phyloP scores from a whole-genome alignment of 305 asterid species.

The Ajuga reptans region DNA sequence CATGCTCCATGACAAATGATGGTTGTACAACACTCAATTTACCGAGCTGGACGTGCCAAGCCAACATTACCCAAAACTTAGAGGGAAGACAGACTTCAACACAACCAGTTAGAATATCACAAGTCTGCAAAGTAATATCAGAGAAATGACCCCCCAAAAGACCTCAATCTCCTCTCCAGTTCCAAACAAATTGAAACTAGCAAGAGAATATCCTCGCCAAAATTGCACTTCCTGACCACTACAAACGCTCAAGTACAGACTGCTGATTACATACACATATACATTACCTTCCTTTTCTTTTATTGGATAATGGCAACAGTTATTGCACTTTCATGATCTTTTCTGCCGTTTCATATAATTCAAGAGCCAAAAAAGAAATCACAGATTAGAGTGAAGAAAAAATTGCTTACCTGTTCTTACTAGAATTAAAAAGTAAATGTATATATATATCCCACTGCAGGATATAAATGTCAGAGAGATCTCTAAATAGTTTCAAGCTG shows the following conservation, averaged over 20 bases:
- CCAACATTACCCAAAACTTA: conserved; percentile 12
- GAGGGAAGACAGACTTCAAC: not conserved
- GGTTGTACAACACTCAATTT: conserved; percentile 4
- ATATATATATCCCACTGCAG: not conserved
- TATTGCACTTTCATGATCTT: not conserved
- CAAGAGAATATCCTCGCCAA: not conserved
- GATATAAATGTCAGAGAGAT: not conserved
- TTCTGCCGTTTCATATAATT: conserved; percentile 25
- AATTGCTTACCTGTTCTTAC: not conserved
- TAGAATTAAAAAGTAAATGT: not conserved
- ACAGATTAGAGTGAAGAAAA: not conserved
- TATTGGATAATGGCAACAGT: not conserved
- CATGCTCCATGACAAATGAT: conserved; percentile 16
- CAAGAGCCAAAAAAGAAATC: conserved; percentile 18
- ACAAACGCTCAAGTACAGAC: conserved; percentile 9
- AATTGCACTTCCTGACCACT: not conserved
- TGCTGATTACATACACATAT: not conserved
- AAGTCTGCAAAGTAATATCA: conserved; percentile 3
- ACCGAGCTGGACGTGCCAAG: conserved; percentile 17
- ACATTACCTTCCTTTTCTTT: not conserved
- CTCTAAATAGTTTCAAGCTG: not conserved
- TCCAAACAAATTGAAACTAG: conserved; percentile 1
- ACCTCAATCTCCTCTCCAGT: conserved; percentile 3
- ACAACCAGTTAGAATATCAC: conserved; percentile 3
- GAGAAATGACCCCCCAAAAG: not conserved